Evolutionary conservation across 1,284 basidiomycete genomes (phyloP), one percentile per base, ranked within the genome.

Genomic region (Pyrrhoderma lamaoense): DNA sequence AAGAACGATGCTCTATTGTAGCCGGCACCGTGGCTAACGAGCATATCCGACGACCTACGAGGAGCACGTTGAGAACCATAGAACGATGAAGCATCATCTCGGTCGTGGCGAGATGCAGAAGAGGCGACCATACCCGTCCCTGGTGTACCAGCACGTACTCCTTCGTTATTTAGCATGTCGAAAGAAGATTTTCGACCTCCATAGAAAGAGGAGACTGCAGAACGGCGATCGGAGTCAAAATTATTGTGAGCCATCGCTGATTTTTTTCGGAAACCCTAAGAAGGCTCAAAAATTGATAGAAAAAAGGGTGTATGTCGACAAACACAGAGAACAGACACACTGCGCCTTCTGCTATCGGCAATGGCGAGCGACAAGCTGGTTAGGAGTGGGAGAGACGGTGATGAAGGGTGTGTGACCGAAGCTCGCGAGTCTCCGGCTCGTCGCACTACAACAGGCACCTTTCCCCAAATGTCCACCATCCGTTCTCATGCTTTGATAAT

Each of bases 151-250:
- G 52, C 49, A 61, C 53, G 25, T 73, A 64, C 4, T 68, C 61
- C 22, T 58, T 80, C 80, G 57, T 66, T 60, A 58, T 79, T 78
- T 48, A 85, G 71, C 37, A 72, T 75, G 61, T 87, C 83, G 56
- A 73, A 62, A 1, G 81, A 80, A 54, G 63, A 63, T 62, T 79
- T 77, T 46, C 77, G 76, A 18, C 72, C 77, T 25, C 79, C 82
- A 57, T 85, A 87, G 71, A 85, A 88, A 1, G 85, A 87, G 8
- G 85, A 85, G 3, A 83, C 81, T 1, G 75, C 75, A 2, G 85
- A 87, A 65, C 83, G 85, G 59, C 82, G 75, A 69, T 86, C 82
- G 59, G 69, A 70, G 47, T 75, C 74, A 25, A 48, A 34, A 42
- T 52, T 48, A 46, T 52, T 52, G 54, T 49, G 47, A 39, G 47